Evolutionary conservation across 2,329 filamentous ascomycete genomes (phyloP).

Genomic region (Annulohypoxylon truncatum): DNA sequence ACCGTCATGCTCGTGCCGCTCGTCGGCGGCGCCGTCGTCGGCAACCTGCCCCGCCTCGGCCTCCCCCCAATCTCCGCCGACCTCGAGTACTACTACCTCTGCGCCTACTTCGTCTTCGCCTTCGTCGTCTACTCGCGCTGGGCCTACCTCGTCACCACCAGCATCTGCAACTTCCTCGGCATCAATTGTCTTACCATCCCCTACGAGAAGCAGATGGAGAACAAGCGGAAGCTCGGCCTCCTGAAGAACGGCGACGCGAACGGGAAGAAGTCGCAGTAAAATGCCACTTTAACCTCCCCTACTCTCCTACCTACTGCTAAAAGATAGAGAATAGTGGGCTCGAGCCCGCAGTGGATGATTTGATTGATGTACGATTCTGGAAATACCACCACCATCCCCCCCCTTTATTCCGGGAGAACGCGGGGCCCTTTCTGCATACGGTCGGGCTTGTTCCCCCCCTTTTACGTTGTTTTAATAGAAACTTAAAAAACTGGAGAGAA

Average conservation of each 20-base stretch:
- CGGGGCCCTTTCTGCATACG: neutral
- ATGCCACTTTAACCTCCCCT: too few relatives aligned
- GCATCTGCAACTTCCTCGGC: slow-evolving; percentile 90
- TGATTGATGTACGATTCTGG: slow-evolving; percentile 14
- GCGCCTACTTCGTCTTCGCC: slow-evolving; percentile 85
- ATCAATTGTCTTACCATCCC: slow-evolving; percentile 96
- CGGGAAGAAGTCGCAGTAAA: slow-evolving; percentile 49
- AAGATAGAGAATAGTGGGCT: neutral
- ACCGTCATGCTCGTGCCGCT: slow-evolving; percentile 90
- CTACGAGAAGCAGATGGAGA: slow-evolving; percentile 68
- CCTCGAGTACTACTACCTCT: slow-evolving; percentile 83
- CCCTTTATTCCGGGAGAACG: neutral
- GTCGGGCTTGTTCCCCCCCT: neutral
- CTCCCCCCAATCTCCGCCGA: slow-evolving; percentile 72
- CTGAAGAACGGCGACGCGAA: slow-evolving; percentile 40
- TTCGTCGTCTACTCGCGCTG: slow-evolving; percentile 90
- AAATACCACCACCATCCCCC: slow-evolving; percentile 2
- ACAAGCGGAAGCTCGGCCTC: slow-evolving; percentile 55
- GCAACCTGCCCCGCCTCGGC: slow-evolving; percentile 83
- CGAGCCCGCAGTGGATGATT: neutral
- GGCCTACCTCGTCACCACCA: slow-evolving; percentile 90
- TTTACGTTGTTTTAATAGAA: slow-evolving; percentile 32
- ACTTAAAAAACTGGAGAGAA: neutral
- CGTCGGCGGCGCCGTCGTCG: slow-evolving; percentile 83
- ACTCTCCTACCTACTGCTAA: neutral